Conservation (phyloP, 208 protist genomes). For the Leishmania braziliensis region DNA sequence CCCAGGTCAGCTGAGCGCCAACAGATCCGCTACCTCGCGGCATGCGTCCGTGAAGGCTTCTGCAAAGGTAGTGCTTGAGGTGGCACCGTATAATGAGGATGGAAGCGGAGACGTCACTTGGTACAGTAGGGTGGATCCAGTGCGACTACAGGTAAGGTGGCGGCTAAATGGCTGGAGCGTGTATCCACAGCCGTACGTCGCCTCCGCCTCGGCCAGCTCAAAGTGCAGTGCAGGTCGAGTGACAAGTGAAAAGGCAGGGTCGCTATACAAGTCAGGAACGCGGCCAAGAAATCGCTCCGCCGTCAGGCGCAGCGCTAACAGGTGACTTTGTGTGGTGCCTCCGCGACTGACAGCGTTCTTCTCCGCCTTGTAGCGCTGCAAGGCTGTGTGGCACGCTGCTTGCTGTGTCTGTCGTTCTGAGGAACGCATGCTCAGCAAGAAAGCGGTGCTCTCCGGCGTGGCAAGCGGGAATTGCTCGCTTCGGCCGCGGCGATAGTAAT, state of each 20-base stretch:
- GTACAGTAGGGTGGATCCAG: constrained; percentile 17
- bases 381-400: constrained; percentile 13
- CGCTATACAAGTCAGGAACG: constrained; percentile 21
- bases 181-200: constrained; percentile 21
- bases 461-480: constrained; percentile 54
- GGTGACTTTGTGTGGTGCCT: constrained; percentile 16
- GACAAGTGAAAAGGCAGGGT: constrained; percentile 10
- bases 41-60: constrained; percentile 24
- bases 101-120: constrained; percentile 20
- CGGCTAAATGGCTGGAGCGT: constrained; percentile 23
- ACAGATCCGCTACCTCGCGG: constrained; percentile 18
- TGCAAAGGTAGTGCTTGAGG: constrained; percentile 19
- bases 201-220: constrained; percentile 19
- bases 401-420: constrained; percentile 1
- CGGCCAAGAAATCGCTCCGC: constrained; percentile 28
- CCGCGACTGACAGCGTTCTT: constrained; percentile 1
- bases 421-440: constrained; percentile 50
- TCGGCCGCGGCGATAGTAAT: constrained; percentile 73
- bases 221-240: constrained; percentile 6
- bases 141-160: constrained; percentile 32
- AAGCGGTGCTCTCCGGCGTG: constrained; percentile 52
- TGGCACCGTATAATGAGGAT: constrained; percentile 7
- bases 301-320: constrained; percentile 29
- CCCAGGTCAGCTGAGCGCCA: background rate
- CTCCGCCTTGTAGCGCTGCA: constrained; percentile 8